phyloP scores from a whole-genome alignment of 2,329 filamentous ascomycete genomes.

The Stenocarpella maydis region DNA sequence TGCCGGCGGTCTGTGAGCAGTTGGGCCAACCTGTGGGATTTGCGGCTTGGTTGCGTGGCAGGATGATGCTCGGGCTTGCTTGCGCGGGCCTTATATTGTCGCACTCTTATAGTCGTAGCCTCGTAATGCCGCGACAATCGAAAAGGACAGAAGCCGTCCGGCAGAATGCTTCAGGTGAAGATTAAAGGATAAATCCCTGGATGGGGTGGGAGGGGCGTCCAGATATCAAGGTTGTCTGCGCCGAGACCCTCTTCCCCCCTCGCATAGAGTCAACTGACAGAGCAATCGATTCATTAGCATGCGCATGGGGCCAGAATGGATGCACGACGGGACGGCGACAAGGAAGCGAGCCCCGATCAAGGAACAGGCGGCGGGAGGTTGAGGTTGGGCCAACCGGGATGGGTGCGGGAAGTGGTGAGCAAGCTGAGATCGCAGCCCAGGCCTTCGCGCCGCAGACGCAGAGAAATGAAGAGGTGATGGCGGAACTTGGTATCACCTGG shows the following conservation, averaged over 20 bases:
- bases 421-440: slow-evolving; percentile 36
- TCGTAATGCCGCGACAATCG: slow-evolving; percentile 2
- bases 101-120: not conserved
- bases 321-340: slow-evolving; percentile 19
- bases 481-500: slow-evolving; percentile 25
- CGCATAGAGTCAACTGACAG: slow-evolving; percentile 16
- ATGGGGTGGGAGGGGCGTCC: not conserved
- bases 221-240: slow-evolving; percentile 14
- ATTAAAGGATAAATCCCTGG: slow-evolving; percentile 13
- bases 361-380: slow-evolving; percentile 18
- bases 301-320: slow-evolving; percentile 20
- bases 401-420: slow-evolving; percentile 11
- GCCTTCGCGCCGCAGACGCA: slow-evolving; percentile 28
- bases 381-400: slow-evolving; percentile 24
- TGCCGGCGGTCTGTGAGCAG: not conserved
- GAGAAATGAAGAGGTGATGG: slow-evolving; percentile 26
- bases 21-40: not conserved
- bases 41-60: not conserved
- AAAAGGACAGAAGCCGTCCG: not conserved
- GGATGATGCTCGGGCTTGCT: not conserved
- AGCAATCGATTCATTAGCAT: slow-evolving; percentile 27
- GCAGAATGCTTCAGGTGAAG: slow-evolving; percentile 17
- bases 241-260: not conserved
- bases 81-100: not conserved
- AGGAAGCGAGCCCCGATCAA: slow-evolving; percentile 15